Base-by-base conservation (phyloP, 1,284 basidiomycete genomes). In the Fistulinella staudtii region DNA sequence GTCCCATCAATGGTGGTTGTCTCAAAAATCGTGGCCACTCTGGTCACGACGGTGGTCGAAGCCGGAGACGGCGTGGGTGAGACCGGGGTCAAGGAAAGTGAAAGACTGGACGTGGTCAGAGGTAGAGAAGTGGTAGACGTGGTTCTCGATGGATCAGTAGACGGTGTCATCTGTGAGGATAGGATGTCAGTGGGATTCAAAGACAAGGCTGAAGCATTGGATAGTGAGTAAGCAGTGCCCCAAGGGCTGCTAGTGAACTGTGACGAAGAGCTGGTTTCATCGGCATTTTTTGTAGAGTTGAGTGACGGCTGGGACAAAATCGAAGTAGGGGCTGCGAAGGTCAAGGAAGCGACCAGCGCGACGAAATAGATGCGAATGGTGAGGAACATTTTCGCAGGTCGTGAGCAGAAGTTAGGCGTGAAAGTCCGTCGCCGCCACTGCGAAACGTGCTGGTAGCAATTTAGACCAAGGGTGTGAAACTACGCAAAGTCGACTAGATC, bases 261-360 rank as follows among this genome's bases (percentile, higher is more conserved):
- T n/a, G n/a, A n/a, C n/a, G n/a, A n/a, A n/a, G n/a, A n/a, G n/a
- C n/a, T n/a, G n/a, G n/a, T n/a, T n/a, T n/a, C n/a, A n/a, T n/a
- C n/a, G n/a, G n/a, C n/a, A n/a, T n/a, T 24, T 39, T 39, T 31
- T 18, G 37, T 28, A 11, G 27, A 11, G 33, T 20, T 13, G 24
- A 20, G 36, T 18, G 18, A 6, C 8, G 14, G 23, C 23, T 38
- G 39, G 3, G 35, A 3, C 33, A 24, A 49, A 29, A 28, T 49
- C 8, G 42, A 43, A 18, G 35, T 37, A 28, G 58, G 57, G 5
- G 51, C 48, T 28, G 48, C 46, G 24, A 47, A 9, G 3, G 24
- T 36, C 25, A 4, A 24, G 34, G 43, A 50, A 45, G 45, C 53
- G 46, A 45, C 53, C 47, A 58, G 58, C 53, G 51, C 60, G 27